Evolutionary conservation across 352 stramenopile species (phyloP).

Genomic region (Globisporangium irregulare): DNA sequence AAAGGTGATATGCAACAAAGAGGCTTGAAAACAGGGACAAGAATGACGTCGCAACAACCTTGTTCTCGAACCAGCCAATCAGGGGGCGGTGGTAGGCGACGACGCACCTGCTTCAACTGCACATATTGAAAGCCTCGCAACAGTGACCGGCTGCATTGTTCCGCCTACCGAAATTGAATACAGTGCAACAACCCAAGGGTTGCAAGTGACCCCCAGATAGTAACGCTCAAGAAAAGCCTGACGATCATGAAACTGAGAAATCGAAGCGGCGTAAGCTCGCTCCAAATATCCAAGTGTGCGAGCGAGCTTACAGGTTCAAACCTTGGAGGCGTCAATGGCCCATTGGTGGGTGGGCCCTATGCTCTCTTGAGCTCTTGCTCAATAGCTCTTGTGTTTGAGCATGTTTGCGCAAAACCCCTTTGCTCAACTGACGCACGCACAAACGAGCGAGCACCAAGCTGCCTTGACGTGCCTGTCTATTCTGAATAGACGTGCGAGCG

Average conservation of each 20-base stretch:
- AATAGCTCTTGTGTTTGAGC: too few species aligned
- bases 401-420: neutral
- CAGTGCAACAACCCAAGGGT: neutral
- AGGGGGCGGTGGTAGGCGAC: neutral
- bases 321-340: too few species aligned
- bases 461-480: too few species aligned
- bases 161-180: neutral
- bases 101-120: slow-evolving; percentile 8
- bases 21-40: neutral
- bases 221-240: neutral
- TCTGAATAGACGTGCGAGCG: neutral
- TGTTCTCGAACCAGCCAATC: slow-evolving; percentile 2
- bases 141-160: neutral
- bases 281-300: neutral
- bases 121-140: neutral
- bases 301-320: too few species aligned
- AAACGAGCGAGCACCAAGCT: neutral
- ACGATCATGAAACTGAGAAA: neutral
- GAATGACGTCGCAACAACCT: slow-evolving; percentile 5
- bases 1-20: neutral
- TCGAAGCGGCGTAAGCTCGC: neutral
- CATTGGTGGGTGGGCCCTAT: neutral
- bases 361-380: neutral
- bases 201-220: neutral
- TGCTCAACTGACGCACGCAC: neutral